Evolutionary conservation across 2,329 filamentous ascomycete species (phyloP), one percentile per base, ranked within the genome.

Genomic region (Apiospora kogelbergensis): DNA sequence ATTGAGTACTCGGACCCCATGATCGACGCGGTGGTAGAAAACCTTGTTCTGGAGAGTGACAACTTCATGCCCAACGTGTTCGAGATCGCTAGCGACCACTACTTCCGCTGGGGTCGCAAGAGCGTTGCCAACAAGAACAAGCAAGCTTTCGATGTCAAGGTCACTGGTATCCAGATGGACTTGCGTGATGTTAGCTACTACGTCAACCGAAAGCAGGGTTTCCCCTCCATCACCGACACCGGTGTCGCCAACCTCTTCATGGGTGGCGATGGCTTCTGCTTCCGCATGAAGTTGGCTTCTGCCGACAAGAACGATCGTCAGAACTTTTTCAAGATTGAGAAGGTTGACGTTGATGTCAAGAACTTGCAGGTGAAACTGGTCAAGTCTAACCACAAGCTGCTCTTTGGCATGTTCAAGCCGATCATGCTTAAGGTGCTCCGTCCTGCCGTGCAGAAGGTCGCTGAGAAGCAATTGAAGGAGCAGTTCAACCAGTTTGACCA

Each of bases 261-360:
- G 68, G 93, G 92, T 33, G 96, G 95, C 41, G 88, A 92, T 57
- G 96, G 96, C 44, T 91, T 99, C 79, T 92, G 91, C 76, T 97
- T 98, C 88, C 95, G 94, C 81, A 89, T 98, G 78, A 93, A 94
- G 78, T 87, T 97, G 74, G 93, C 95, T 68, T 95, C 91, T 63
- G 91, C 93, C 2, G 90, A 95, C 67, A 88, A 91, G 78, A 86
- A 84, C 24, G 94, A 97, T 76, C 84, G 85, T 37, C 89, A 93
- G 75, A 90, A 96, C 80, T 96, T 97, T 83, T 95, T 98, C 88
- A 98, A 97, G 88, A 88, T 98, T 70, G 94, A 97, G 77, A 95
- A 92, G 80, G 92, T 97, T 3, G 86, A 92, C 48, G 93, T 97
- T 24, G 90, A 93, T 75, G 89, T 97, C 74, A 92, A 93, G 82